phyloP scores from a whole-genome alignment of 2,329 filamentous ascomycete species.

The Thielaviopsis euricoi region DNA sequence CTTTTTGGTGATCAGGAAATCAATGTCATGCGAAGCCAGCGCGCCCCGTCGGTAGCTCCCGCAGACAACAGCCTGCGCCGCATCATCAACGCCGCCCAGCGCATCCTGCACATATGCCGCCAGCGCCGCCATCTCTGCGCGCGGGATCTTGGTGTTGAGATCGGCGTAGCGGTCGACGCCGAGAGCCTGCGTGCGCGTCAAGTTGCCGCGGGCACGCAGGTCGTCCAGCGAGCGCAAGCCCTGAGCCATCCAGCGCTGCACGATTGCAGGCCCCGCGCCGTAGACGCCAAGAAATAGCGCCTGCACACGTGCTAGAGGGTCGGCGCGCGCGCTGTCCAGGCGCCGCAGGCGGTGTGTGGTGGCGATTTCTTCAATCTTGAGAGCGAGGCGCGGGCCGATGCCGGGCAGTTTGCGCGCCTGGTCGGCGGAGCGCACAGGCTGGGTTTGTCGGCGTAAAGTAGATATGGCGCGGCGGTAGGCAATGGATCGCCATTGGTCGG shows the following conservation, averaged over 20 bases:
- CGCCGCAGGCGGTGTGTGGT: conserved; percentile 53
- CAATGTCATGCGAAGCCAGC: conserved; percentile 61
- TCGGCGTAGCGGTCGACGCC: conserved; percentile 70
- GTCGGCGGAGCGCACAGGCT: conserved; percentile 48
- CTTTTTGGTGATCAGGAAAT: conserved; percentile 63
- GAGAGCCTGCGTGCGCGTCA: conserved; percentile 54
- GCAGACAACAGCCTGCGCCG: conserved; percentile 55
- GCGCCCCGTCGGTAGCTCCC: conserved; percentile 78
- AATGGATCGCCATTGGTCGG: conserved; percentile 59
- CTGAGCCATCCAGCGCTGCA: conserved; percentile 58
- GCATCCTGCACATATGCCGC: conserved; percentile 44
- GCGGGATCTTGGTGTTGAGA: conserved; percentile 62
- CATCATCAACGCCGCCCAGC: conserved; percentile 41
- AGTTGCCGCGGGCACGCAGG: conserved; percentile 39
- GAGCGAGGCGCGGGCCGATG: conserved; percentile 57
- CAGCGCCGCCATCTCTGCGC: conserved; percentile 56
- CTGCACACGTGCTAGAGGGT: conserved; percentile 48
- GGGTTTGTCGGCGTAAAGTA: conserved; percentile 49
- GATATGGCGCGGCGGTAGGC: conserved; percentile 65
- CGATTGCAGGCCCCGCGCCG: conserved; percentile 54
- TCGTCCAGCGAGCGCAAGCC: conserved; percentile 64
- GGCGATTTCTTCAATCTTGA: conserved; percentile 82
- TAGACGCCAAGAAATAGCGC: conserved; percentile 64
- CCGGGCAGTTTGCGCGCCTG: conserved; percentile 51
- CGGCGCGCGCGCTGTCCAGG: conserved; percentile 52